These are phyloP conservation scores for Borovskyia barvae DNA, from an alignment of 208 protist genomes.

Conservation along the genomic window DNA sequence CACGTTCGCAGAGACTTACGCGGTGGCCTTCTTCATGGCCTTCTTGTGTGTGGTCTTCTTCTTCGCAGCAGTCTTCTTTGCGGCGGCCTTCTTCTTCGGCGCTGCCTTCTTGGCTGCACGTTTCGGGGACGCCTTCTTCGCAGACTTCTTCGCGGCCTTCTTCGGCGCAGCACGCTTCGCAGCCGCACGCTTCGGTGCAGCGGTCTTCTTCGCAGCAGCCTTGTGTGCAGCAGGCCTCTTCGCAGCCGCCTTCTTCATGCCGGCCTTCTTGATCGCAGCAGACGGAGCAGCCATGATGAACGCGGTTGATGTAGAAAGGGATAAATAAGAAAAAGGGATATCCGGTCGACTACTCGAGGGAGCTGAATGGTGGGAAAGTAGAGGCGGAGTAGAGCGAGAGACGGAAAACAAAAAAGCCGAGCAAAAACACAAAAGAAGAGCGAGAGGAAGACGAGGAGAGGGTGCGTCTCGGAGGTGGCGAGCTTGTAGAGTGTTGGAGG, in stretches of 20 bases:
- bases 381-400: no score
- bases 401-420: no score
- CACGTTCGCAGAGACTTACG: no score
- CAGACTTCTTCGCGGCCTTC: conserved; percentile 21
- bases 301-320: neutral
- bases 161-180: conserved; percentile 15
- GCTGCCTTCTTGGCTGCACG: neutral
- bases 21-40: neutral
- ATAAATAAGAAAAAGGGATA: neutral
- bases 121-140: conserved; percentile 5
- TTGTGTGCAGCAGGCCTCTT: conserved; percentile 10
- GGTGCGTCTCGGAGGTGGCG: no score
- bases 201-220: conserved; percentile 20
- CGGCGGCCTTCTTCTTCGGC: conserved; percentile 15
- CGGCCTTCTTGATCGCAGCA: conserved; percentile 19
- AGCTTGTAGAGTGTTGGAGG: no score
- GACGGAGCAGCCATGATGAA: conserved; percentile 5
- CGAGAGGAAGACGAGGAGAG: no score
- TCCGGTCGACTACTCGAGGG: no score
- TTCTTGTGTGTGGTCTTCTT: conserved; percentile 21
- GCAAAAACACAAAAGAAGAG: neutral
- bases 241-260: conserved; percentile 17
- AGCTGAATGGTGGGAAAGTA: no score
- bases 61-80: conserved; percentile 17
- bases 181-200: conserved; percentile 8